A percentile compares a stretch with the other conserved stretches of the same genome.
Evolutionary conservation across 257 asterid species (phyloP).

Genomic region (Anisodus acutangulus): DNA sequence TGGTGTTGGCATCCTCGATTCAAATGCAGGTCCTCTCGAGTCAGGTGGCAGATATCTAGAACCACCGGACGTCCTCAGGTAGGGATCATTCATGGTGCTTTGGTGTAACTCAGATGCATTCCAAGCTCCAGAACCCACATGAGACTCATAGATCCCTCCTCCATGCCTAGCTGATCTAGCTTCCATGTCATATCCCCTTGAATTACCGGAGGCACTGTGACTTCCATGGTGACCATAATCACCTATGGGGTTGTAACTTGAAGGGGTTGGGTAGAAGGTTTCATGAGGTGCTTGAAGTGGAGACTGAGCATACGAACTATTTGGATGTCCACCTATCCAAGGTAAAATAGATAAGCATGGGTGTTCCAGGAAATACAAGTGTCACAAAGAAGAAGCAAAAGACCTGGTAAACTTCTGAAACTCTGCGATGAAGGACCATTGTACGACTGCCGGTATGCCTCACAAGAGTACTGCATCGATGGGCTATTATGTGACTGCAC

Average conservation of each 20-base stretch:
- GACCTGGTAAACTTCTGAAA: constrained; percentile 42
- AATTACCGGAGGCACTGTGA: neutral
- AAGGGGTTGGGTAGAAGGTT: neutral
- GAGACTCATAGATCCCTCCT: constrained; percentile 27
- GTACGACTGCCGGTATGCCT: constrained; percentile 35
- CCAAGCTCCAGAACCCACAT: constrained; percentile 22
- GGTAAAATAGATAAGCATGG: neutral
- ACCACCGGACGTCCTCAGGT: constrained; percentile 23
- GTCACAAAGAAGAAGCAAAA: neutral
- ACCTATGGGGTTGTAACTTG: constrained; percentile 18
- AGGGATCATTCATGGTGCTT: constrained; percentile 20
- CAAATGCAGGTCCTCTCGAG: constrained; percentile 14
- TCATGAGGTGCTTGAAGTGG: constrained; percentile 26
- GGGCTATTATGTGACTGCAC: constrained; percentile 32
- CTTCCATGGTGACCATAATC: neutral
- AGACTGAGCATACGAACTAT: constrained; percentile 20
- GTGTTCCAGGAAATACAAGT: constrained; percentile 6
- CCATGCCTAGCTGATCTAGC: constrained; percentile 22
- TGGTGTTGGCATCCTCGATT: constrained; percentile 10
- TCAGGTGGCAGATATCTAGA: constrained; percentile 27
- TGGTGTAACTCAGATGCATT: constrained; percentile 18
- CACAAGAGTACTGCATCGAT: constrained; percentile 29
- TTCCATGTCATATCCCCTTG: constrained; percentile 19
- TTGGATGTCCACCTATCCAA: constrained; percentile 27
- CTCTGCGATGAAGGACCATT: constrained; percentile 28